Evolutionary conservation across 208 protist genomes (phyloP), one percentile per base, ranked within the genome.

Genomic region (Trypanosoma lewisi): DNA sequence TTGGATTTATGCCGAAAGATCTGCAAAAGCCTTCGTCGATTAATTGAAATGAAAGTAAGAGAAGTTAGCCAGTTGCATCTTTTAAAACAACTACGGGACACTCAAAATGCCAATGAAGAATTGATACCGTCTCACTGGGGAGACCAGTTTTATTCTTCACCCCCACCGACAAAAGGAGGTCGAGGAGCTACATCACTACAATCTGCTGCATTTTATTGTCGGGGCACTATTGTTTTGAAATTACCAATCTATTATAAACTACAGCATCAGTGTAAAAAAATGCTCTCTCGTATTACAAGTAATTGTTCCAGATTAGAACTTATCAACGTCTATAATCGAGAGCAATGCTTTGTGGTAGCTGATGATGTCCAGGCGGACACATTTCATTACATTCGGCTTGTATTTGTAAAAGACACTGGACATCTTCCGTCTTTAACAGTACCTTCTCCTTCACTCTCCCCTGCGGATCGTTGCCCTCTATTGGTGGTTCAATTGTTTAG

Each of bases 201-300:
- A 30, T 39, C 72, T 14, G 50, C 50, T 14, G 36, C 53, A 3
- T 92, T 92, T 60, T 82, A 88, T 51, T 67, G 89, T 34, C 74
- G 61, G 1, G 89, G 89, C 12, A 63, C 49, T 33, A 87, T 80
- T 30, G 77, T 89, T 33, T 67, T 91, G 14, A 76, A 85, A 54
- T 86, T 96, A 48, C 89, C 89, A 0, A 78, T 96, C 28, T 93
- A 96, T 75, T 92, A 91, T 77, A 96, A 93, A 64, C 65, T 96
- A 49, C 89, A 96, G 73, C 84, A 96, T 62, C 84, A 96, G 58
- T 91, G 86, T 67, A 80, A 81, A 54, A 90, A 85, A 52, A 78
- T 93, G 33, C 76, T 93, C 31, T 72, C 74, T 9, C 77, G 83
- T 50, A 90, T 96, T 49, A 64, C 77, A 11, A 78, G 69, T 39